Base-by-base conservation (phyloP, 2,329 filamentous ascomycete species). In the Karstenula rhodostoma region DNA sequence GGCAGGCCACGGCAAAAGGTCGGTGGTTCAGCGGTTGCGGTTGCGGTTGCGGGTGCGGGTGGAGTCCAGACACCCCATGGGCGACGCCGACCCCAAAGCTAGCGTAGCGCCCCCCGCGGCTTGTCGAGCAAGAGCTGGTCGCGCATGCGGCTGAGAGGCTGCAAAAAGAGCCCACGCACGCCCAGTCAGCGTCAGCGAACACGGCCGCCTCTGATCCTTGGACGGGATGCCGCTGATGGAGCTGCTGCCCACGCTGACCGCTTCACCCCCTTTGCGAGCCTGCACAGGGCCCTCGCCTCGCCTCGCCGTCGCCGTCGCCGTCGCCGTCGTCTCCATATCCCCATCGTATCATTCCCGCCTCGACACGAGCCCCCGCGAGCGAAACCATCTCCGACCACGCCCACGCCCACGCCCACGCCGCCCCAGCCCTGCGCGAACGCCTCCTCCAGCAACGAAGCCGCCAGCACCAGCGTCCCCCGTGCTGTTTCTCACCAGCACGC, bases 61-160 rank as follows among this genome's bases (percentile, higher is more conserved):
- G n/a, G n/a, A 43, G n/a, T 19, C n/a, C 19, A 22, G 40, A n/a
- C 19, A 5, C 35, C 35, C 35, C 35, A 40, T 40, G 35, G 35
- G 15, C 35, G 13, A n/a, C 5, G 7, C 35, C 33, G 33, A 27
- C 49, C 49, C 49, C 49, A 42, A 32, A 5, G n/a, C 29, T 32
- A 32, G 29, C 29, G 29, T 10, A n/a, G 33, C 17, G 17, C 12
- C 15, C 35, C 37, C 37, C 37, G 37, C 37, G 37, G 37, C 37
- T n/a, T 19, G 35, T n/a, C 15, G 29, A 32, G 29, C 48, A 19
- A 9, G 56, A 46, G 46, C 37, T 43, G 44, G 40, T 44, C 29
- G 15, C 53, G 53, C 52, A 48, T 60, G 58, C 57, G 58, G 58
- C 58, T 57, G 29, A 32, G 29, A 32, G 29, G 29, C 29, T 32